Conservation (phyloP, 805 yeast species). For the Zygosaccharomyces bisporus region DNA sequence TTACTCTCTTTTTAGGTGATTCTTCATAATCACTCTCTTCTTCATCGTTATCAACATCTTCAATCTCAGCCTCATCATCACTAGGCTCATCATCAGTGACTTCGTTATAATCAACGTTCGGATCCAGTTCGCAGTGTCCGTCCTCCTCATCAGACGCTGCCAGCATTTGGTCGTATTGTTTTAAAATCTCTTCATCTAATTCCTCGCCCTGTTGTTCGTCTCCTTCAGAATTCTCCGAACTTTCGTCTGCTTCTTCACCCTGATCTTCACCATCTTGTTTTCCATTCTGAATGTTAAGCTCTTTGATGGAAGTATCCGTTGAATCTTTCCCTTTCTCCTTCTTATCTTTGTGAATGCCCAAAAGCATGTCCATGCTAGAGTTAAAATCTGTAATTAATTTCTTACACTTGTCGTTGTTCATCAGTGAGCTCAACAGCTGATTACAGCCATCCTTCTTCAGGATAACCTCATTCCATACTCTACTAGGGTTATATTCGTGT, state of each 20-base stretch:
- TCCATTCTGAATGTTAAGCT: neutral
- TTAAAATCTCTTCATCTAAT: conserved; percentile 27
- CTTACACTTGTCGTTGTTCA: conserved; percentile 46
- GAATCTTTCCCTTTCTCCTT: conserved; percentile 11
- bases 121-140: conserved; percentile 33
- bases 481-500: conserved; percentile 43
- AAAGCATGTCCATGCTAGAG: conserved; percentile 38
- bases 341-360: conserved; percentile 33
- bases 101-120: conserved; percentile 42
- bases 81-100: conserved; percentile 65
- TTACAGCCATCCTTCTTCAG: conserved; percentile 25
- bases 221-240: conserved; percentile 19
- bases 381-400: conserved; percentile 43
- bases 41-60: conserved; percentile 21
- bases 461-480: conserved; percentile 39
- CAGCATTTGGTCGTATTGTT: conserved; percentile 39
- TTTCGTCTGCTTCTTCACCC: conserved; percentile 28
- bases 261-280: conserved; percentile 17
- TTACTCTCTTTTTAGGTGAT: conserved; percentile 26
- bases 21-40: conserved; percentile 34
- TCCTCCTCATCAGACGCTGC: conserved; percentile 41
- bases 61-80: conserved; percentile 24
- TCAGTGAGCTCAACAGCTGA: conserved; percentile 39
- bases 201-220: conserved; percentile 11
- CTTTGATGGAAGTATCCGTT: too few species aligned